A percentile compares a stretch with the other conserved stretches of the same genome.
Evolutionary conservation across 805 yeast species (phyloP).

Genomic region (Hanseniaspora hatyaiensis): DNA sequence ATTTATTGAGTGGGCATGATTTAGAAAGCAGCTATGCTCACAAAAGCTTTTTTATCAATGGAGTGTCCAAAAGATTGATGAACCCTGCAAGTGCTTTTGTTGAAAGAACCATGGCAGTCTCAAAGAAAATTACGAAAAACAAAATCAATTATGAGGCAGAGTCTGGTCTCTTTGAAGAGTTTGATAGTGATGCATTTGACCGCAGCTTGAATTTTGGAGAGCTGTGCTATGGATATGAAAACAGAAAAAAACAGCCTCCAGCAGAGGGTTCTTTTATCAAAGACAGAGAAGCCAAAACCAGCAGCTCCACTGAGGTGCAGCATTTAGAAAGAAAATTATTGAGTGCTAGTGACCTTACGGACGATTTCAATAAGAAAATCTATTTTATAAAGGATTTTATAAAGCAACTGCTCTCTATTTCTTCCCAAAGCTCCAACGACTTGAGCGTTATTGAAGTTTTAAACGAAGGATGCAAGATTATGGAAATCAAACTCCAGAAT

Average conservation of each 20-base stretch:
- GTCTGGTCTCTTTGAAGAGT: slow-evolving; percentile 18
- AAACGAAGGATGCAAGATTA: slow-evolving; percentile 37
- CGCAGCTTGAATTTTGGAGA: background rate
- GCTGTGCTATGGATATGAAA: too few species aligned
- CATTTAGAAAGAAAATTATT: too few species aligned
- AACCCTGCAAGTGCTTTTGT: slow-evolving; percentile 22
- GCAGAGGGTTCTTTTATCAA: too few species aligned
- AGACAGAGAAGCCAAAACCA: too few species aligned
- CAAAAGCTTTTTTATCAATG: slow-evolving; percentile 22
- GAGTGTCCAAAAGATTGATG: slow-evolving; percentile 25
- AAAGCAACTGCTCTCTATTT: slow-evolving; percentile 35
- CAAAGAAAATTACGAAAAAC: slow-evolving; percentile 24
- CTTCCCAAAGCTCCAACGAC: slow-evolving; percentile 34
- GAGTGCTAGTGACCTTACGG: slow-evolving; percentile 26
- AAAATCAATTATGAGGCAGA: slow-evolving; percentile 26
- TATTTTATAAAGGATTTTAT: slow-evolving; percentile 68
- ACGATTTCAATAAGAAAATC: slow-evolving; percentile 37
- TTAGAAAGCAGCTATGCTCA: slow-evolving; percentile 17
- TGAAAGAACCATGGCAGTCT: slow-evolving; percentile 30
- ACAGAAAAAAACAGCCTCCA: too few species aligned
- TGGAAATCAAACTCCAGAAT: slow-evolving; percentile 45
- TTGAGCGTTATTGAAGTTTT: slow-evolving; percentile 34
- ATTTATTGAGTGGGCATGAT: slow-evolving; percentile 14
- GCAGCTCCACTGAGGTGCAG: too few species aligned
- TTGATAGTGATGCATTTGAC: slow-evolving; percentile 9